These are phyloP conservation scores for Penicillium sp. DNA, from an alignment of 2,329 filamentous ascomycete species.

Conservation along the genomic window DNA sequence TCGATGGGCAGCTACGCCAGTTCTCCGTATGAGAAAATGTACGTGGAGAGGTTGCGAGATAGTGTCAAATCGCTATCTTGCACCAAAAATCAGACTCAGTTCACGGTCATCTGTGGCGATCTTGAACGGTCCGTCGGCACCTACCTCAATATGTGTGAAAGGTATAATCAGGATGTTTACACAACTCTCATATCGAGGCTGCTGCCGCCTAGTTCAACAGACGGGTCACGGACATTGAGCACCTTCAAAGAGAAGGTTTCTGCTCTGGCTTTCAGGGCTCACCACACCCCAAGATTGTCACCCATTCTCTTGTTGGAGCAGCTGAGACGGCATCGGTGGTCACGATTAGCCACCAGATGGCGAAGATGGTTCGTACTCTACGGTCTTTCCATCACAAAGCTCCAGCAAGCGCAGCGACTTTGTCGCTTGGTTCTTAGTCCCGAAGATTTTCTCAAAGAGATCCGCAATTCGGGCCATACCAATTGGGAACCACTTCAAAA, in stretches of 20 bases:
- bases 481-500: not conserved
- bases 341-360: conserved; percentile 2
- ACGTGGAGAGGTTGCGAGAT: conserved; percentile 9
- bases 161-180: not conserved
- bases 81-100: not conserved
- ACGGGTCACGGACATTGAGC: not conserved
- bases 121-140: not conserved
- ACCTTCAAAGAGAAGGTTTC: not conserved
- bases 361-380: conserved; percentile 15
- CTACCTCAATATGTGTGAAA: not conserved
- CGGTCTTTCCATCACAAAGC: conserved; percentile 22
- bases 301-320: conserved; percentile 19
- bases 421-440: not conserved
- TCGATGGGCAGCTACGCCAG: conserved; percentile 5
- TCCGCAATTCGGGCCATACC: not conserved
- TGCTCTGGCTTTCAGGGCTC: not conserved
- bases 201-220: not conserved
- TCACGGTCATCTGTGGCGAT: not conserved
- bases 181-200: not conserved
- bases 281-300: conserved; percentile 17
- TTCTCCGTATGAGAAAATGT: conserved; percentile 13
- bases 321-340: conserved; percentile 16
- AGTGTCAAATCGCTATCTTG: conserved; percentile 10
- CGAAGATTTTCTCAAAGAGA: conserved; percentile 8
- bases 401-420: conserved; percentile 18